These are phyloP conservation scores for Hansenula sp. DNA, from an alignment of 1,139 yeast genomes.

Conservation along the genomic window DNA sequence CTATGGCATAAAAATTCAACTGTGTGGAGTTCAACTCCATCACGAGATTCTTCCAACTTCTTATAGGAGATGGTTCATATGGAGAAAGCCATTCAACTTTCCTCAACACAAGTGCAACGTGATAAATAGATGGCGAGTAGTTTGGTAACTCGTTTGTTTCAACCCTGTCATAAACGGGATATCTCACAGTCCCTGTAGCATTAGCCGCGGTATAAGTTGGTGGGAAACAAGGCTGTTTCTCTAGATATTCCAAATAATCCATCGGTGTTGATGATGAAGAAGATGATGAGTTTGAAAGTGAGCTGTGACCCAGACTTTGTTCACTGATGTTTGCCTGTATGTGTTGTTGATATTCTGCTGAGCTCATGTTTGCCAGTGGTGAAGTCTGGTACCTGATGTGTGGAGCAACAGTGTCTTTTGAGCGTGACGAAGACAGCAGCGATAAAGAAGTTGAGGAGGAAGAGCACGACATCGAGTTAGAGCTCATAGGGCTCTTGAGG, in stretches of 20 bases:
- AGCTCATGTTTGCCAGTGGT: conserved; percentile 2
- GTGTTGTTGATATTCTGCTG: conserved; percentile 1
- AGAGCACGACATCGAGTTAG: neutral
- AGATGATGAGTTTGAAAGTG: too few relatives aligned
- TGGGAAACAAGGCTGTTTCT: conserved; percentile 47
- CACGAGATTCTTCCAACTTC: conserved; percentile 61
- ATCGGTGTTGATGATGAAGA: conserved; percentile 9
- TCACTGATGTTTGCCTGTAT: neutral
- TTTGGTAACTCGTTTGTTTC: conserved; percentile 39
- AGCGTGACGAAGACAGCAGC: neutral
- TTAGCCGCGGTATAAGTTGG: conserved; percentile 37
- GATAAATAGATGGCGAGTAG: conserved; percentile 56
- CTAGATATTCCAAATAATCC: conserved; percentile 36
- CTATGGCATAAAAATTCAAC: conserved; percentile 51
- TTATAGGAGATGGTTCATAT: conserved; percentile 51
- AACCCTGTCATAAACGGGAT: conserved; percentile 39
- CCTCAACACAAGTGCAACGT: conserved; percentile 46
- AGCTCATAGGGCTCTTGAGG: neutral
- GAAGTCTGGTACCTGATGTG: conserved; percentile 4
- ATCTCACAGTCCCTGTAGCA: conserved; percentile 29
- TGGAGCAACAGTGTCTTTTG: neutral
- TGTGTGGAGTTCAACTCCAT: conserved; percentile 75
- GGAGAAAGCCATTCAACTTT: conserved; percentile 68
- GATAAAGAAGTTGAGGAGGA: neutral
- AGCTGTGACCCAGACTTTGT: too few relatives aligned